Evolutionary conservation across 2,329 filamentous ascomycete species (phyloP).

Genomic region (Aspergillus spinulosporus): DNA sequence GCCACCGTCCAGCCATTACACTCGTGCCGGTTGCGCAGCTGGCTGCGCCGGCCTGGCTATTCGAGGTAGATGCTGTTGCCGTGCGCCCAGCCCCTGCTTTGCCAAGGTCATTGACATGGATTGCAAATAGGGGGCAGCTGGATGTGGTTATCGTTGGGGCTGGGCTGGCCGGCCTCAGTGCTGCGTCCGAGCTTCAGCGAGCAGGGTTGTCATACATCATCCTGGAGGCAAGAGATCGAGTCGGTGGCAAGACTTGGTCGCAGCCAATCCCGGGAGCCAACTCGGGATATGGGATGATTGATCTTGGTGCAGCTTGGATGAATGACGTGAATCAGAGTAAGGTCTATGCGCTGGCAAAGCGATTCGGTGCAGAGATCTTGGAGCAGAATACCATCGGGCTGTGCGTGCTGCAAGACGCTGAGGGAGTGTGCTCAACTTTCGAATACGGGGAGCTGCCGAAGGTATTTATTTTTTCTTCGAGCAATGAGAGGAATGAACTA

Average conservation of each 20-base stretch:
- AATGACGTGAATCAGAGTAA: constrained; percentile 56
- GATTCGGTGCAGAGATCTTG: constrained; percentile 44
- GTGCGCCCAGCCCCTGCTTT: not conserved
- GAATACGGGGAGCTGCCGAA: constrained; percentile 20
- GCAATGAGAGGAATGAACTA: not conserved
- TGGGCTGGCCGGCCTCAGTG: constrained; percentile 41
- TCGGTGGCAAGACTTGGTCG: constrained; percentile 45
- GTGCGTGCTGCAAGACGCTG: constrained; percentile 44
- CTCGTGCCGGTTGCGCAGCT: constrained; percentile 46
- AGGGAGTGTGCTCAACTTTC: constrained; percentile 30
- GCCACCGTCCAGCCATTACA: constrained; percentile 47
- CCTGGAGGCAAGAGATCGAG: constrained; percentile 46
- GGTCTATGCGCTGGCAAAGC: constrained; percentile 42
- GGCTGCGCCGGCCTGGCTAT: constrained; percentile 41
- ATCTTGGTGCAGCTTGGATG: constrained; percentile 62
- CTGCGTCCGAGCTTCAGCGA: constrained; percentile 34
- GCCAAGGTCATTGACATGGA: not conserved
- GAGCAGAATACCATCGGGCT: constrained; percentile 52
- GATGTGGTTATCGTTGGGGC: constrained; percentile 43
- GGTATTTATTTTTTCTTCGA: not conserved
- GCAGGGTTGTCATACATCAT: constrained; percentile 37
- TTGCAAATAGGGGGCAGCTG: not conserved
- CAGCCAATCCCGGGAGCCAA: constrained; percentile 1
- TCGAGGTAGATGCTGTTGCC: constrained; percentile 47
- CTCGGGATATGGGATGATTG: constrained; percentile 34